Percentiles rank a stretch among this genome's conserved stretches.
Evolutionary conservation across 2,329 filamentous ascomycete genomes (phyloP).

Genomic region (Achaetomium macrosporum): DNA sequence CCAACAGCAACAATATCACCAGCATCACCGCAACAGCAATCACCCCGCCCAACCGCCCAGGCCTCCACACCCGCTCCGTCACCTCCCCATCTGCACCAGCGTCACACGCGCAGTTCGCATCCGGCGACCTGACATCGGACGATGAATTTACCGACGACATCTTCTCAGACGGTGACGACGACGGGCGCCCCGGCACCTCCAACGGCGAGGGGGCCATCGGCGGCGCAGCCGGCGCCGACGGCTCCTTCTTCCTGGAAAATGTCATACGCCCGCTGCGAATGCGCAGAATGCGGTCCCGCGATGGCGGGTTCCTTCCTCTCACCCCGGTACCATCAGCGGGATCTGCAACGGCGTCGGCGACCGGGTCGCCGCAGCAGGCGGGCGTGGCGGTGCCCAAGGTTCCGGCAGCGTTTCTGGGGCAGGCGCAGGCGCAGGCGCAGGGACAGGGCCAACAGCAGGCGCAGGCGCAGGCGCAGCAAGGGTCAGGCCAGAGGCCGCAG

Average conservation of each 20-base stretch:
- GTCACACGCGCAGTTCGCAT: slow-evolving; percentile 45
- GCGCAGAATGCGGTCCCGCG: slow-evolving; percentile 45
- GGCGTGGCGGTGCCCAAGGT: background rate
- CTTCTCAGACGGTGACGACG: slow-evolving; percentile 71
- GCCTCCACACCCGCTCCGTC: slow-evolving; percentile 72
- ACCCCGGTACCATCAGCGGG: slow-evolving; percentile 7
- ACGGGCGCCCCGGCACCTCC: slow-evolving; percentile 37
- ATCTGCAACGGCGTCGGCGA: background rate
- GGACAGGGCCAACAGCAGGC: background rate
- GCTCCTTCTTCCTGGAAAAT: slow-evolving; percentile 52
- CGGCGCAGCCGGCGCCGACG: slow-evolving; percentile 17
- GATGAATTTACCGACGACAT: slow-evolving; percentile 64
- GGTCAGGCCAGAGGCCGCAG: background rate
- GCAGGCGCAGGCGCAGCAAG: background rate
- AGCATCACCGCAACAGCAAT: slow-evolving; percentile 9
- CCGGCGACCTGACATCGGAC: slow-evolving; percentile 60
- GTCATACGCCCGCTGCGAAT: slow-evolving; percentile 58
- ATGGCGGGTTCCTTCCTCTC: slow-evolving; percentile 22
- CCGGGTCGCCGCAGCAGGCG: slow-evolving; percentile 3
- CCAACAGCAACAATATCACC: background rate
- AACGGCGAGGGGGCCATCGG: slow-evolving; percentile 25
- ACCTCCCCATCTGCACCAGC: slow-evolving; percentile 67
- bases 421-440: background rate
- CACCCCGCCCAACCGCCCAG: slow-evolving; percentile 47
- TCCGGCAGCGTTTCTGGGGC: slow-evolving; percentile 1